A percentile compares a stretch with the other conserved stretches of the same genome.
phyloP scores from a whole-genome alignment of 257 asterid genomes.

The Anisodus tanguticus region DNA sequence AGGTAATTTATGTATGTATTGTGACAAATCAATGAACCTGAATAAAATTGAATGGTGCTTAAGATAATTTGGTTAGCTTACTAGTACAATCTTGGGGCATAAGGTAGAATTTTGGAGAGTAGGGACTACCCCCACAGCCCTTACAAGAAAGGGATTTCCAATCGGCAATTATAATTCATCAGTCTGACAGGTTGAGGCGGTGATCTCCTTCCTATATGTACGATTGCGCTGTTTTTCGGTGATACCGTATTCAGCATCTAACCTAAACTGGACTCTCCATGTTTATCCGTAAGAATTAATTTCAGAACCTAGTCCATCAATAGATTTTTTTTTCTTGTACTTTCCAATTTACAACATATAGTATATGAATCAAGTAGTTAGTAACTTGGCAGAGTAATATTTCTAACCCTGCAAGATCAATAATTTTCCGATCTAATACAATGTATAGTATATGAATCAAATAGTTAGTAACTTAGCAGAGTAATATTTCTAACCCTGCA shows the following conservation, averaged over 20 bases:
- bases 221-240: not conserved
- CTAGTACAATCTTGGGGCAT: not conserved
- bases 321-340: not conserved
- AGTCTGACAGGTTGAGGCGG: not conserved
- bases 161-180: not conserved
- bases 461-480: not conserved
- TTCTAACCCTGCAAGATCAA: not conserved
- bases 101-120: not conserved
- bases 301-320: conserved; percentile 1
- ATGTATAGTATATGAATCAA: not conserved
- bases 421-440: not conserved
- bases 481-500: not conserved
- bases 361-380: not conserved
- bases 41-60: not conserved
- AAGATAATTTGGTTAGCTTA: not conserved
- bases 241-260: not conserved
- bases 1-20: not conserved
- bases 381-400: not conserved
- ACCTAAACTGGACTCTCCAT: not conserved
- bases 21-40: not conserved
- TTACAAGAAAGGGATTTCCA: not conserved
- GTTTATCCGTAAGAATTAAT: not conserved
- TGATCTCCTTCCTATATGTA: not conserved
- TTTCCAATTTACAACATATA: not conserved
- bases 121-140: not conserved